phyloP scores from a whole-genome alignment of 495 filamentous ascomycete genomes.

The Trichocladium uniseriatum region DNA sequence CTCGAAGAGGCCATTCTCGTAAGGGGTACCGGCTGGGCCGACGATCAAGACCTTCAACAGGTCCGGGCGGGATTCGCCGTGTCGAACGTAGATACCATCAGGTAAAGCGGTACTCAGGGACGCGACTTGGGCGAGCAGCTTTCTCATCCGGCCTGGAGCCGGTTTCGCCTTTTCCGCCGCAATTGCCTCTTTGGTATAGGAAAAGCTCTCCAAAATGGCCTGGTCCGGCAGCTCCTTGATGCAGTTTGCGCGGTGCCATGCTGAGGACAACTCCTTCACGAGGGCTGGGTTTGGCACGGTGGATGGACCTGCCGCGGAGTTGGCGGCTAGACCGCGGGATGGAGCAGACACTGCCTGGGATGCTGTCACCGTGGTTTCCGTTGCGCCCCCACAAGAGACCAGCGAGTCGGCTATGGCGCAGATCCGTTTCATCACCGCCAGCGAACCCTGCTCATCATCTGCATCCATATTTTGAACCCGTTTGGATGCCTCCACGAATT shows the following conservation, averaged over 20 bases:
- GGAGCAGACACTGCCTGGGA: too few species aligned
- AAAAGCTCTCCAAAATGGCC: constrained; percentile 20
- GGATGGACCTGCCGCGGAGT: too few species aligned
- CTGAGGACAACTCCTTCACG: not conserved
- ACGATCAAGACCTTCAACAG: constrained; percentile 50
- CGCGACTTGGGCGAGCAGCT: constrained; percentile 44
- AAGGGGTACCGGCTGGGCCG: constrained; percentile 48
- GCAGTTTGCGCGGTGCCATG: constrained; percentile 33
- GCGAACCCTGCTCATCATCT: not conserved
- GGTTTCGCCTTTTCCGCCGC: not conserved
- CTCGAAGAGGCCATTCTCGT: constrained; percentile 54
- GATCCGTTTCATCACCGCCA: not conserved
- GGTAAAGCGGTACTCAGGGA: constrained; percentile 44
- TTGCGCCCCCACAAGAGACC: not conserved
- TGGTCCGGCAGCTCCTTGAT: constrained; percentile 33
- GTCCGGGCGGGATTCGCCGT: constrained; percentile 44
- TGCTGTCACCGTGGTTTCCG: too few species aligned
- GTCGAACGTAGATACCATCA: constrained; percentile 49
- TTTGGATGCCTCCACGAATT: not conserved
- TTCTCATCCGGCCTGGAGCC: constrained; percentile 36
- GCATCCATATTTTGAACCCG: not conserved
- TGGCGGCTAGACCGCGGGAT: too few species aligned
- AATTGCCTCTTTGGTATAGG: constrained; percentile 12
- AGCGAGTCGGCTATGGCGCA: not conserved
- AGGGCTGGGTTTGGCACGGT: not conserved